Conservation (phyloP, 768 basidiomycete species). For the Hygrophoropsis aurantiaca region DNA sequence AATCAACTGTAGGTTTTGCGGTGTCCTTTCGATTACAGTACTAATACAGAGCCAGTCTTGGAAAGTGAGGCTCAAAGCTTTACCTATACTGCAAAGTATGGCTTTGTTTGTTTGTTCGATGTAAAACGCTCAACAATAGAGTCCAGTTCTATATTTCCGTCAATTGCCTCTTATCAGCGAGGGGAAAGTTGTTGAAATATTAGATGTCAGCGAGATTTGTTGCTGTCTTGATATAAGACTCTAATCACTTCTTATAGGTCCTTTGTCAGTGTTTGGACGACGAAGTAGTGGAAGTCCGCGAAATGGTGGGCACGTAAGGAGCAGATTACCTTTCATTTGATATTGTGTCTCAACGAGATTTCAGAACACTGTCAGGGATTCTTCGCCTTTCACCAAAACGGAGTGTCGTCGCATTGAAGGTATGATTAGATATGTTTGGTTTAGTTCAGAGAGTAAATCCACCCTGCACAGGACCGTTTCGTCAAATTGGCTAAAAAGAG, state of each 20-base stretch:
- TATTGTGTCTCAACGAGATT: conserved; percentile 16
- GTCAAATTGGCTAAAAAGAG: conserved; percentile 69
- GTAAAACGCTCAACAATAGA: neutral
- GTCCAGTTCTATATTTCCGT: conserved; percentile 81
- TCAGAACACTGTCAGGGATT: conserved; percentile 78
- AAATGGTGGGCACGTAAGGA: conserved; percentile 82
- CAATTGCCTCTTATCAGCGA: conserved; percentile 82
- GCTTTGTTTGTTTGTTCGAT: neutral
- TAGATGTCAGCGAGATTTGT: conserved; percentile 54
- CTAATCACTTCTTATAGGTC: conserved; percentile 43
- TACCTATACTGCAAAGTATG: conserved; percentile 79
- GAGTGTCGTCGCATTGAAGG: conserved; percentile 74
- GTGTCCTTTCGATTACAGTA: neutral
- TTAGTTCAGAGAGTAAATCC: neutral
- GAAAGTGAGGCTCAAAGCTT: conserved; percentile 81
- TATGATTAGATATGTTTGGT: conserved; percentile 25
- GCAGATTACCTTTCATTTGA: conserved; percentile 13
- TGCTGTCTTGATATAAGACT: neutral
- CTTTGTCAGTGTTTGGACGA: conserved; percentile 82
- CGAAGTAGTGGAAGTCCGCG: conserved; percentile 85
- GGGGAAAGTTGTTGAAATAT: conserved; percentile 70
- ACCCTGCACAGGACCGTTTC: conserved; percentile 67
- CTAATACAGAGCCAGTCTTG: conserved; percentile 58
- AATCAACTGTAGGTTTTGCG: conserved; percentile 58
- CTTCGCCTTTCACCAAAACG: conserved; percentile 78